These are phyloP conservation scores for Sanghuangporus baumii DNA, from an alignment of 1,284 basidiomycete genomes.

Conservation along the genomic window DNA sequence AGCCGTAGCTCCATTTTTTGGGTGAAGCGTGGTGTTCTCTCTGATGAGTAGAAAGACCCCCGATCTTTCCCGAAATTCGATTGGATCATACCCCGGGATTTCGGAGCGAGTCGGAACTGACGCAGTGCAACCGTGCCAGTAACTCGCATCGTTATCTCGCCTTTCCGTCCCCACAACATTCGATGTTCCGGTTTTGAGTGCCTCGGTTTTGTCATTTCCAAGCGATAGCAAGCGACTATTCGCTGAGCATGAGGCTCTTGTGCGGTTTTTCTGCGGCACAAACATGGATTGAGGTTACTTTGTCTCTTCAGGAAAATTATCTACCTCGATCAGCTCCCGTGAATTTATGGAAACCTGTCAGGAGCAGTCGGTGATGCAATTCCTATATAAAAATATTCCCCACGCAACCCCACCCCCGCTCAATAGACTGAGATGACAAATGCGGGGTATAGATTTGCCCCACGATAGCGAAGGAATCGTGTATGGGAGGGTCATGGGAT, in stretches of 20 bases:
- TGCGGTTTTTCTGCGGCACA: neutral
- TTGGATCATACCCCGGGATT: neutral
- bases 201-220: neutral
- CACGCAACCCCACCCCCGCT: neutral
- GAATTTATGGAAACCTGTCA: neutral
- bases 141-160: neutral
- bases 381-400: neutral
- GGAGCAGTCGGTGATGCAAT: neutral
- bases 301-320: neutral
- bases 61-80: neutral
- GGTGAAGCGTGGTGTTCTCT: too few species aligned
- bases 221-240: neutral
- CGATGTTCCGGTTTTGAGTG: neutral
- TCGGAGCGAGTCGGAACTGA: neutral
- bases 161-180: neutral
- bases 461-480: neutral
- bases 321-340: neutral
- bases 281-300: neutral
- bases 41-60: too few species aligned
- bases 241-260: neutral
- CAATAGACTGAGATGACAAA: neutral
- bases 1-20: too few species aligned
- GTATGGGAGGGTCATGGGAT: neutral
- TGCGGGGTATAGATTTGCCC: neutral
- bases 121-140: neutral